Evolutionary conservation across 164 flowering plant genomes (phyloP), one percentile per base, ranked within the genome.

Genomic region (Amborella trichopoda): DNA sequence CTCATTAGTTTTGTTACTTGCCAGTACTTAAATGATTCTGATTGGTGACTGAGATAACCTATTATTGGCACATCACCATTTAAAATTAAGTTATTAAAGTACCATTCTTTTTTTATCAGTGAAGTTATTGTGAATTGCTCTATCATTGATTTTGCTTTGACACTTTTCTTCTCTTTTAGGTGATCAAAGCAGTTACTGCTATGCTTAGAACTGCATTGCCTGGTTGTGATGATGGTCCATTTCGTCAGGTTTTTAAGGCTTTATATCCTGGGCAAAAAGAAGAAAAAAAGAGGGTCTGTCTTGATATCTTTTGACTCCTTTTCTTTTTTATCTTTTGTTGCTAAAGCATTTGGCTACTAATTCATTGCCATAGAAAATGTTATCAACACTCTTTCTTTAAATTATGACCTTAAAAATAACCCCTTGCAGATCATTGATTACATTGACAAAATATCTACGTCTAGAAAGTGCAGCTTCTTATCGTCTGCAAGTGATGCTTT

Each of bases 221-320:
- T 19, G 74, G 72, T 44, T 90, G 95, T 72, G 97, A 79, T 58
- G 86, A 83, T 70, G 70, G 67, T 8, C 61, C 88, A 49, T 90
- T 72, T 72, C 86, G 83, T 53, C 83, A 66, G 65, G 82, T 59
- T 37, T 85, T 85, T 64, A 90, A 90, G 67, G 84, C 84, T 40
- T 62, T 90, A 38, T 74, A 85, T 55, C 82, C 78, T 57, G 66
- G 60, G 48, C 91, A 81, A 51, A 83, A 86, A 64, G 95, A 83
- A 47, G 91, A 81, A 53, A 90, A 74, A 70, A 90, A 77, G 50
- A 76, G 51, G 82, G 97, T 89, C 63, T 10, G 23, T 33, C 0
- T n/a, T n/a, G n/a, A 37, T 26, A 45, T 36, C 26, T 43, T 22
- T 48, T 27, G 40, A 13, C 18, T 5, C 40, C 14, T 37, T 5